A percentile compares a stretch with the other conserved stretches of the same genome.
Evolutionary conservation across 2,329 filamentous ascomycete species (phyloP).

Genomic region (Aspergillus hortae): DNA sequence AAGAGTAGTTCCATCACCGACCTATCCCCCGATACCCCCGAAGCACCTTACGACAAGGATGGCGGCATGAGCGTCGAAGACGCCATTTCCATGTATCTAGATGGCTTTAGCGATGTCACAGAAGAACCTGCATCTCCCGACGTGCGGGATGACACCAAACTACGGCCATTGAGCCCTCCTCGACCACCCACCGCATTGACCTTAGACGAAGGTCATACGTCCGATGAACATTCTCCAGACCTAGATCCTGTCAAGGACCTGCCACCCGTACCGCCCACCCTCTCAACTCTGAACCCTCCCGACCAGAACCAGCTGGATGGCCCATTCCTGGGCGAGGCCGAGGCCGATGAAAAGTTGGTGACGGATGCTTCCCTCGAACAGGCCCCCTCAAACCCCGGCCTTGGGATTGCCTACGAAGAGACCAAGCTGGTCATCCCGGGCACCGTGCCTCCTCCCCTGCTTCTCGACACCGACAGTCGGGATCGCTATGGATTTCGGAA

Average conservation of each 20-base stretch:
- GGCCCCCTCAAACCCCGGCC: not conserved
- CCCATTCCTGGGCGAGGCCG: conserved; percentile 11
- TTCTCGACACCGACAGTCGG: conserved; percentile 43
- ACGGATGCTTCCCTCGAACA: conserved; percentile 4
- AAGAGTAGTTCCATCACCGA: conserved; percentile 73
- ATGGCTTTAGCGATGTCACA: conserved; percentile 51
- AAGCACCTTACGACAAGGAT: conserved; percentile 57
- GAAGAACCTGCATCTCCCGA: conserved; percentile 34
- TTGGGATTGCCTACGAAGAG: conserved; percentile 3
- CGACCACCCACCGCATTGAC: conserved; percentile 25
- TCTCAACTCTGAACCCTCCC: conserved; percentile 10
- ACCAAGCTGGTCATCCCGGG: conserved; percentile 32
- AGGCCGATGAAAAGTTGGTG: conserved; percentile 2
- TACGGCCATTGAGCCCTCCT: conserved; percentile 25
- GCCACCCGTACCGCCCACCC: conserved; percentile 16
- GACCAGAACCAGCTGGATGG: conserved; percentile 12
- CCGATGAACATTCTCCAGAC: conserved; percentile 16
- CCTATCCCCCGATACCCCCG: conserved; percentile 57
- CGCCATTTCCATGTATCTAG: conserved; percentile 58
- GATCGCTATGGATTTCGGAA: conserved; percentile 95
- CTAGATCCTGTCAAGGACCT: conserved; percentile 17
- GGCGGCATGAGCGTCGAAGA: conserved; percentile 58
- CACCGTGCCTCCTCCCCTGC: conserved; percentile 36
- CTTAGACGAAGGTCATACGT: conserved; percentile 23
- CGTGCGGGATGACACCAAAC: conserved; percentile 30